Base-by-base conservation (phyloP, 129 eudicot genomes). In the Ambrosia artemisiifolia region DNA sequence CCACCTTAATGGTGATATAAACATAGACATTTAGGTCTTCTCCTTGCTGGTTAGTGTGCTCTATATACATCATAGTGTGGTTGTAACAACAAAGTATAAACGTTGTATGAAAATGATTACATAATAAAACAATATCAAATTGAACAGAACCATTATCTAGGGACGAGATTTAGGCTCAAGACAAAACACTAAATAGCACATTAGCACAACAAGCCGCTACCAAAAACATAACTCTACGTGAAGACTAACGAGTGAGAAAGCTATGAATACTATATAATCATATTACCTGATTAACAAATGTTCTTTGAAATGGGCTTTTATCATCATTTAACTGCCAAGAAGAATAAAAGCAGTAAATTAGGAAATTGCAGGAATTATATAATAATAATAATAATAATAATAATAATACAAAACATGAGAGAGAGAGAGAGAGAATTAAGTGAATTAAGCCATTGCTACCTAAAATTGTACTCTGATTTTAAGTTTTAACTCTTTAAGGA, bases 301-400 rank as follows among this genome's bases (percentile, higher is more conserved):
- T 94, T 53, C 97, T 69, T 80, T 94, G 98, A 70, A 94, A 94
- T 63, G 98, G 97, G 80, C 97, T 94, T 74, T 90, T 94, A 42
- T 90, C 98, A 6, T 85, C 93, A 72, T 94, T 94, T 84, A 94
- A 84, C 98, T 94, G 93, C 78, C 34, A 77, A 75, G 56, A 71
- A 80, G 62, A 77, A 57, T 53, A 36, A 56, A 77, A 65, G 14
- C 19, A 38, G 57, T 62, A 40, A 13, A 35, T 78, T 78, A 71
- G 77, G 44, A 71, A 51, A 68, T 53, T 63, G 19, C 60, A 63
- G 50, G 60, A 36, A 62, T 9, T 17, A 30, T 61, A 47, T 12
- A 56, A 28, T 24, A 24, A 24, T 24, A 24, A 24, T 24, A 24
- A 24, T 24, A 24, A 24, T 24, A 24, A 24, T 24, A 24, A 24